Base-by-base conservation (phyloP, 139 green algal species). In the Zygnema circumcarinatum region DNA sequence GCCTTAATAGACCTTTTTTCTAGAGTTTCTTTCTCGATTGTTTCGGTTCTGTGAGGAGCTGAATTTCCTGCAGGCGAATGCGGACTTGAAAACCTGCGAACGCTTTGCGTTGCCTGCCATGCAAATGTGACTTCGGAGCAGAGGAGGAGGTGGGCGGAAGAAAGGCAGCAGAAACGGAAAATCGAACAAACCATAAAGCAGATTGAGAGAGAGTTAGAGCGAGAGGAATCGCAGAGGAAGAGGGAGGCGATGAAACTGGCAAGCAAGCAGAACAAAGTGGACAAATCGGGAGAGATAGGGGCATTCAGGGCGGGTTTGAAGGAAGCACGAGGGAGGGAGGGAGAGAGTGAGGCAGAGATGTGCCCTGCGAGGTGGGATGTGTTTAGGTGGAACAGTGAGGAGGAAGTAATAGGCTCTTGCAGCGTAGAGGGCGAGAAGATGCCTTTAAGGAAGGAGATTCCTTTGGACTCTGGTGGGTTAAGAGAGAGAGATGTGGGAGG, bases 41-140 rank as follows among this genome's bases (percentile, higher is more conserved):
- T n/a, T n/a, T n/a, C n/a, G n/a, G n/a, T n/a, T n/a, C n/a, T n/a
- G n/a, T n/a, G n/a, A n/a, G n/a, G n/a, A n/a, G n/a, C n/a, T n/a
- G n/a, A n/a, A n/a, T n/a, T n/a, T n/a, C n/a, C n/a, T n/a, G 39
- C 38, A 76, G 76, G 76, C 1, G 76, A 84, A 62, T 84, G 76
- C 22, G 76, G 36, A 33, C 25, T 84, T 29, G 76, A 84, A 36
- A 84, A 84, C 52, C 39, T 84, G 16, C 76, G 76, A 3, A 84
- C 76, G 38, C 39, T 84, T 21, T 84, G 76, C 41, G 76, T 84
- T 35, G 76, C 39, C 11, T 82, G 32, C 33, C 74, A 82, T 7
- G 22, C 16, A 36, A 33, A 32, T 2, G 32, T 75, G 32, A 84
- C 76, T 35, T 32, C 29, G 32, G 7, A 33, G 33, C 76, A 84